phyloP scores from a whole-genome alignment of 257 asterid species.

The Capsicum pubescens region DNA sequence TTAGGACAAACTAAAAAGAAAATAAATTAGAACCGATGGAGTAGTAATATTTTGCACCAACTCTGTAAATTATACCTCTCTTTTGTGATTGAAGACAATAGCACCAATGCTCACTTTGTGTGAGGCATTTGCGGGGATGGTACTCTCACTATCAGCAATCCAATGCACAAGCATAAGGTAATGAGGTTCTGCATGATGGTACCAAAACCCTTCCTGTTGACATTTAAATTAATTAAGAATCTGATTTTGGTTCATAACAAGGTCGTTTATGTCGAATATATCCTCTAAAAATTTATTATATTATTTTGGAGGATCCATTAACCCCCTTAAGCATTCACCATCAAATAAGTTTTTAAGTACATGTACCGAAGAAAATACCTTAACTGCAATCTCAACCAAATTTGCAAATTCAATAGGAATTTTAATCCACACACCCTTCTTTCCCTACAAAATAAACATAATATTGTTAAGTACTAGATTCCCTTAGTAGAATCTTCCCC shows the following conservation, averaged over 20 bases:
- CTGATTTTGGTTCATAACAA: too few relatives aligned
- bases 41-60: not conserved
- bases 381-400: constrained; percentile 65
- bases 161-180: constrained; percentile 77
- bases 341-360: not conserved
- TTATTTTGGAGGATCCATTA: not conserved
- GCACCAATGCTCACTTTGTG: constrained; percentile 79
- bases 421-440: constrained; percentile 83
- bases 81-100: constrained; percentile 65
- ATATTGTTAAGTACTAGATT: not conserved
- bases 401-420: constrained; percentile 61
- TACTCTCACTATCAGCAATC: constrained; percentile 59
- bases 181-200: constrained; percentile 83
- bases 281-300: not conserved
- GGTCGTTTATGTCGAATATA: not conserved
- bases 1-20: not conserved
- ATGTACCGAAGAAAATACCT: constrained; percentile 45
- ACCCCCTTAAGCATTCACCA: not conserved
- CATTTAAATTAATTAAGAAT: not conserved
- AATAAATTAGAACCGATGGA: not conserved
- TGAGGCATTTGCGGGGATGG: constrained; percentile 74
- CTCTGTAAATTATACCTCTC: constrained; percentile 53
- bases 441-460: constrained; percentile 53
- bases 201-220: constrained; percentile 75
- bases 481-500: not conserved